phyloP scores from a whole-genome alignment of 371 early-diverging fungal species.

The Batkoa obscura region DNA sequence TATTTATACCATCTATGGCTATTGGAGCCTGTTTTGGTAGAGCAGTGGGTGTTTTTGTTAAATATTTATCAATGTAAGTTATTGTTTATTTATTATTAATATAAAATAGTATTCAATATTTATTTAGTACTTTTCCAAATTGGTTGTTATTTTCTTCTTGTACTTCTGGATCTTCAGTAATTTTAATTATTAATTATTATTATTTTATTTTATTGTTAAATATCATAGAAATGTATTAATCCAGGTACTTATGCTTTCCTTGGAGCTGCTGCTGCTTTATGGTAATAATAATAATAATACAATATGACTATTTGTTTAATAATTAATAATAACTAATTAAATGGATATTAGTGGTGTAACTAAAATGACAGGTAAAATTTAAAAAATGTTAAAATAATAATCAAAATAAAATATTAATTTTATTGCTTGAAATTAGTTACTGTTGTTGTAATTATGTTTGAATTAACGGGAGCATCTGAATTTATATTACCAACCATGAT shows the following conservation, averaged over 20 bases:
- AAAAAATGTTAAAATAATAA: no score
- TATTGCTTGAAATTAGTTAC: slow-evolving; percentile 24
- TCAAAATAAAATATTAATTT: not conserved
- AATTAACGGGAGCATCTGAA: slow-evolving; percentile 80
- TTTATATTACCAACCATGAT: slow-evolving; percentile 90
- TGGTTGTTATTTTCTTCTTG: slow-evolving; percentile 56
- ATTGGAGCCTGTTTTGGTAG: slow-evolving; percentile 83
- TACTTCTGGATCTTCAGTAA: slow-evolving; percentile 47
- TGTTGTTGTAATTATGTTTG: slow-evolving; percentile 91
- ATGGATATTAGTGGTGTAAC: slow-evolving; percentile 28
- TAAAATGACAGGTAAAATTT: slow-evolving; percentile 29
- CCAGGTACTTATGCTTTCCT: slow-evolving; percentile 93
- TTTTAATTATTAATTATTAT: no score
- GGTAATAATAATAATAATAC: no score
- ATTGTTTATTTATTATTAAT: not conserved
- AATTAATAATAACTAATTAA: not conserved
- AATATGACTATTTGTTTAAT: no score
- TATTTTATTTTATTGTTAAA: not conserved
- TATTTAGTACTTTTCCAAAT: slow-evolving; percentile 31
- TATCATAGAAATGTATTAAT: slow-evolving; percentile 46
- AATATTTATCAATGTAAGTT: slow-evolving; percentile 26
- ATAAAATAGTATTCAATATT: not conserved
- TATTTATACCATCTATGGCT: slow-evolving; percentile 80
- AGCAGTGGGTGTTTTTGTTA: slow-evolving; percentile 74
- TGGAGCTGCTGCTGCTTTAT: slow-evolving; percentile 87